Conservation (phyloP, 805 yeast genomes). For the Pichia scutulata region DNA sequence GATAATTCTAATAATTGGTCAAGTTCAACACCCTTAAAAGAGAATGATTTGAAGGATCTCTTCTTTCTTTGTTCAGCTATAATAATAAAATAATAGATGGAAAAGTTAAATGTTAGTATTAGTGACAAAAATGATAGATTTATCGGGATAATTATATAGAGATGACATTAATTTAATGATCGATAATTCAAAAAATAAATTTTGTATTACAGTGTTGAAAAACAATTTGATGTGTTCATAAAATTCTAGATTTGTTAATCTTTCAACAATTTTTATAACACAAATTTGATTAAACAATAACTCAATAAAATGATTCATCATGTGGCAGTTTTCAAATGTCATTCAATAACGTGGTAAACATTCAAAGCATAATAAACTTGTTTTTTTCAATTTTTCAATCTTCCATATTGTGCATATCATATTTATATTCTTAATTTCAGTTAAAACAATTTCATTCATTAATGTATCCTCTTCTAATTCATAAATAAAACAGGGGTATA, state of each 20-base stretch:
- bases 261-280: too few species aligned
- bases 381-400: not conserved
- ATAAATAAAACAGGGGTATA: not conserved
- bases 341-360: too few species aligned
- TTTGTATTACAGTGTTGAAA: too few species aligned
- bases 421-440: not conserved
- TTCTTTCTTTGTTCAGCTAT: conserved; percentile 59
- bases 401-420: not conserved
- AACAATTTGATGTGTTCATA: too few species aligned
- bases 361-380: too few species aligned
- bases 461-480: not conserved
- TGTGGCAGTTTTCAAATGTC: too few species aligned
- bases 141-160: too few species aligned
- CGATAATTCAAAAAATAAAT: too few species aligned
- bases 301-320: too few species aligned
- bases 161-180: not conserved
- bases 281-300: too few species aligned
- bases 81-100: conserved; percentile 14
- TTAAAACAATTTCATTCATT: not conserved
- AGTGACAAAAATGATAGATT: too few species aligned
- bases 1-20: conserved; percentile 87
- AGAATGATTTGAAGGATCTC: conserved; percentile 93
- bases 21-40: conserved; percentile 98
- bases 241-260: too few species aligned
- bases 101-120: conserved; percentile 20